Conservation (phyloP, 1,284 basidiomycete genomes). For the Rhizoctonia solani region DNA sequence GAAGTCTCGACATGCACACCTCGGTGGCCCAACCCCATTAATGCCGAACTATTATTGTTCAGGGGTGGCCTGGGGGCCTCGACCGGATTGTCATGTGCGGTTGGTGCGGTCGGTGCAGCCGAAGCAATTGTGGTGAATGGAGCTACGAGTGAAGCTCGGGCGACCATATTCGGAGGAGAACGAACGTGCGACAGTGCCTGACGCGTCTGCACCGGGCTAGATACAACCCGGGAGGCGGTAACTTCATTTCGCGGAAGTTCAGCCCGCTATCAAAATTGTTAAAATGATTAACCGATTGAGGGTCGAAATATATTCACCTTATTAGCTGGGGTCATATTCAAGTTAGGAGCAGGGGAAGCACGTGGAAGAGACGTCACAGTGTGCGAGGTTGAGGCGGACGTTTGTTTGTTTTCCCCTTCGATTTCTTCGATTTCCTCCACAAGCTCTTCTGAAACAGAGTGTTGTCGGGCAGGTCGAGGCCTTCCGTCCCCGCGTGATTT, state of each 20-base stretch:
- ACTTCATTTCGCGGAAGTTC: not conserved
- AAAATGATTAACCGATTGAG: not conserved
- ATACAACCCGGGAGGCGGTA: not conserved
- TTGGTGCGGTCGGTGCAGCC: not conserved
- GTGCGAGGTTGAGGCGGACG: slow-evolving; percentile 30
- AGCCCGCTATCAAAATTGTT: not conserved
- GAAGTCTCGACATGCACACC: slow-evolving; percentile 36
- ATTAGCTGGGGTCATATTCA: slow-evolving; percentile 17
- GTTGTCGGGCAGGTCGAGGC: slow-evolving; percentile 9
- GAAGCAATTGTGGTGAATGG: slow-evolving; percentile 24
- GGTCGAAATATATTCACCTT: not conserved
- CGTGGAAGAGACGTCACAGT: slow-evolving; percentile 22
- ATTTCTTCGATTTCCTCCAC: slow-evolving; percentile 19
- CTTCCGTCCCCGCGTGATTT: slow-evolving; percentile 3
- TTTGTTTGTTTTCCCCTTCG: slow-evolving; percentile 12
- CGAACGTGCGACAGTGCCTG: not conserved
- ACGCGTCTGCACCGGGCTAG: not conserved
- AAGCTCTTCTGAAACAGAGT: slow-evolving; percentile 20
- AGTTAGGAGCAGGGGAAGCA: not conserved
- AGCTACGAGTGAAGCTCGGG: slow-evolving; percentile 10
- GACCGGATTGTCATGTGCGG: not conserved
- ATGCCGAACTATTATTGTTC: slow-evolving; percentile 27
- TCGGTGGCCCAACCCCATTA: slow-evolving; percentile 23
- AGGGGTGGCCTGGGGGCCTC: not conserved
- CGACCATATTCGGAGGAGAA: slow-evolving; percentile 26